Percentiles rank a stretch among this genome's conserved stretches.
Evolutionary conservation across 2,329 filamentous ascomycete genomes (phyloP).

Genomic region (Rhinocladiella mackenziei): DNA sequence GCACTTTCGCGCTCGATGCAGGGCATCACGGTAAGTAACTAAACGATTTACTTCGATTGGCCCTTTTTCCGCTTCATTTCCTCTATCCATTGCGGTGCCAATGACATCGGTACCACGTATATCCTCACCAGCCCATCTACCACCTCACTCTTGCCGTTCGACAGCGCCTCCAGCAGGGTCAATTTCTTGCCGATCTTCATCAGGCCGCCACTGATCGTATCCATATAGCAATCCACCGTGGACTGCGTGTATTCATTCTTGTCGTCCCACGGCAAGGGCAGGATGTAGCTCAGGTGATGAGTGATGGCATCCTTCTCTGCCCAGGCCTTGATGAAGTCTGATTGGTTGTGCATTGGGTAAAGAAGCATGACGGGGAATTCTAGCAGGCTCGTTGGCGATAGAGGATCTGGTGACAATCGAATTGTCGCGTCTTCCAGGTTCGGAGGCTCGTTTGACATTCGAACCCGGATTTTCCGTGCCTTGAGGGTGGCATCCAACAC

Average conservation of each 20-base stretch:
- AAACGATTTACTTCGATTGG: too few relatives aligned
- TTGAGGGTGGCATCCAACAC: conserved; percentile 63
- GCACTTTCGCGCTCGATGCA: too few relatives aligned
- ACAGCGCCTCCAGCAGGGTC: conserved; percentile 68
- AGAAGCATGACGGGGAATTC: conserved; percentile 76
- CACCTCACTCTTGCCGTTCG: conserved; percentile 74
- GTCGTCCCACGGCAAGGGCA: conserved; percentile 83
- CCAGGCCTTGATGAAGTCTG: conserved; percentile 87
- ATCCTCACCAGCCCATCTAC: conserved; percentile 81
- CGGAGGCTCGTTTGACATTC: conserved; percentile 66
- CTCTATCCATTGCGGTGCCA: conserved; percentile 70
- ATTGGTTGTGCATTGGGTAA: conserved; percentile 77
- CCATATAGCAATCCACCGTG: conserved; percentile 81
- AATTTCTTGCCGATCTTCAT: conserved; percentile 89
- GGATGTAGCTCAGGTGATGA: conserved; percentile 78
- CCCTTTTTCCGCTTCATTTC: conserved; percentile 74
- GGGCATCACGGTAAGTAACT: too few relatives aligned
- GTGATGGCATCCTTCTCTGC: conserved; percentile 69
- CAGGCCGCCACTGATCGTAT: conserved; percentile 73
- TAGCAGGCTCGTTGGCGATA: conserved; percentile 68
- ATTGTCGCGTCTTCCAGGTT: conserved; percentile 83
- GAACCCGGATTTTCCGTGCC: conserved; percentile 65
- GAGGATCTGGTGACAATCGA: conserved; percentile 64
- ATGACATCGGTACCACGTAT: conserved; percentile 70
- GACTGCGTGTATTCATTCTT: conserved; percentile 61